phyloP scores from a whole-genome alignment of 2,329 filamentous ascomycete species.

The Monosporascus sp. region DNA sequence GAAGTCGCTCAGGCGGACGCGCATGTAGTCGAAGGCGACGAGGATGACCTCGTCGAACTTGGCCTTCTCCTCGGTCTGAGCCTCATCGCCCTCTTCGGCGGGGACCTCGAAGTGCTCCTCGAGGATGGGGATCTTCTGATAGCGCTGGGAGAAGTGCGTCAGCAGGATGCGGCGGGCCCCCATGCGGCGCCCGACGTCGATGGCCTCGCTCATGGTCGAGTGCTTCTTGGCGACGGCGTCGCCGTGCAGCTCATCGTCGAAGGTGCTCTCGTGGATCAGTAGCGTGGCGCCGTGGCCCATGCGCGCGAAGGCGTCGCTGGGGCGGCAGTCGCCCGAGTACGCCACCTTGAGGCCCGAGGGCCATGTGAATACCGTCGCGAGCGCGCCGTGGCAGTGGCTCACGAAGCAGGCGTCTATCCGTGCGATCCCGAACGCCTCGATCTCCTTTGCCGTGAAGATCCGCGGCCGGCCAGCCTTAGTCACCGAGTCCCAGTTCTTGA shows the following conservation, averaged over 20 bases:
- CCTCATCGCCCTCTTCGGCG: constrained; percentile 19
- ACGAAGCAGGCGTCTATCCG: constrained; percentile 65
- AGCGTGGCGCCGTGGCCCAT: constrained; percentile 75
- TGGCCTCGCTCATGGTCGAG: constrained; percentile 80
- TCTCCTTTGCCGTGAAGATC: constrained; percentile 32
- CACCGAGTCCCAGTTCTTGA: neutral
- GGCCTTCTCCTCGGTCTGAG: constrained; percentile 25
- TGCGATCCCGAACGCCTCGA: constrained; percentile 54
- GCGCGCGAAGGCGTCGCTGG: constrained; percentile 60
- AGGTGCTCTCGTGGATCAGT: constrained; percentile 92
- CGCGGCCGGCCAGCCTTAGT: constrained; percentile 17
- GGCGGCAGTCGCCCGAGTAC: constrained; percentile 92
- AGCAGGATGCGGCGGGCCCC: constrained; percentile 72
- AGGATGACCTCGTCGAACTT: constrained; percentile 52
- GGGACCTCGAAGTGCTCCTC: constrained; percentile 27
- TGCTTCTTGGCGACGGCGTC: constrained; percentile 88
- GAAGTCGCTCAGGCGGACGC: constrained; percentile 42
- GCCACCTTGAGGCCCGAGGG: constrained; percentile 77
- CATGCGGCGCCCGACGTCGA: constrained; percentile 74
- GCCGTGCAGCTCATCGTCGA: constrained; percentile 74
- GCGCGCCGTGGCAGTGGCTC: constrained; percentile 72
- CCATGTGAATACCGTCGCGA: constrained; percentile 74
- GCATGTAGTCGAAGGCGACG: constrained; percentile 77
- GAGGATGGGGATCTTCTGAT: constrained; percentile 65
- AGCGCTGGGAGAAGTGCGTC: constrained; percentile 94